A percentile compares a stretch with the other conserved stretches of the same genome.
Evolutionary conservation across 2,329 filamentous ascomycete species (phyloP).

Genomic region (Hymenoscyphus salicellus): DNA sequence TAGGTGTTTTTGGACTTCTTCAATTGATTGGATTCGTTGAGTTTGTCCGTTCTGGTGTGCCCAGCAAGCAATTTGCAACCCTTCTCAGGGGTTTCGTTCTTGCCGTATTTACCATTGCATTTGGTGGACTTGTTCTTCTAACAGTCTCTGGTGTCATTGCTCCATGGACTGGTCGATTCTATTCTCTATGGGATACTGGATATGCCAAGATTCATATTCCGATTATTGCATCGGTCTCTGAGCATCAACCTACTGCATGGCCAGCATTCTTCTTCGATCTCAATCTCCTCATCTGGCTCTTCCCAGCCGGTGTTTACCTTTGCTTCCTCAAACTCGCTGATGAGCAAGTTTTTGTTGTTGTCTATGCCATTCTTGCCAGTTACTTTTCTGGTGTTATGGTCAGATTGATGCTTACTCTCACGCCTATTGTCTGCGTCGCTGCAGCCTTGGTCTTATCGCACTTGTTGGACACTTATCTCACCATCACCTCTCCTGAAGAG

Average conservation of each 20-base stretch:
- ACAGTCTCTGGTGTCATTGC: conserved; percentile 90
- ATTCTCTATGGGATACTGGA: conserved; percentile 97
- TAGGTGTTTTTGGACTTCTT: conserved; percentile 90
- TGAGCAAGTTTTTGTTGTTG: conserved; percentile 96
- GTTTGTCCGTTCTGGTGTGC: conserved; percentile 82
- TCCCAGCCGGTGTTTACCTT: conserved; percentile 96
- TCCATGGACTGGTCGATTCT: conserved; percentile 97
- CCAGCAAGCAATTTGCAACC: conserved; percentile 90
- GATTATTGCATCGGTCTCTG: conserved; percentile 98
- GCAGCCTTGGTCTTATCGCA: conserved; percentile 85
- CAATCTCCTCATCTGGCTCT: conserved; percentile 97
- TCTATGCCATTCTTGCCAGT: conserved; percentile 93
- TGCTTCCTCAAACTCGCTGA: conserved; percentile 93
- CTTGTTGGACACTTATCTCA: conserved; percentile 83
- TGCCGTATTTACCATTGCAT: conserved; percentile 67
- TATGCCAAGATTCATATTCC: conserved; percentile 99
- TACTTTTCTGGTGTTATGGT: conserved; percentile 99
- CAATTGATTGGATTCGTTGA: conserved; percentile 92
- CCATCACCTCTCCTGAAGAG: conserved; percentile 58
- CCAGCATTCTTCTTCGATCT: conserved; percentile 99
- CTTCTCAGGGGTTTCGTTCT: conserved; percentile 76
- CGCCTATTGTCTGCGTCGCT: conserved; percentile 91
- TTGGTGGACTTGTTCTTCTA: conserved; percentile 76
- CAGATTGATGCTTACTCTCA: conserved; percentile 94
- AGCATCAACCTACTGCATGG: conserved; percentile 98